Conservation (phyloP, 495 filamentous ascomycete species). For the Podospora comata region DNA sequence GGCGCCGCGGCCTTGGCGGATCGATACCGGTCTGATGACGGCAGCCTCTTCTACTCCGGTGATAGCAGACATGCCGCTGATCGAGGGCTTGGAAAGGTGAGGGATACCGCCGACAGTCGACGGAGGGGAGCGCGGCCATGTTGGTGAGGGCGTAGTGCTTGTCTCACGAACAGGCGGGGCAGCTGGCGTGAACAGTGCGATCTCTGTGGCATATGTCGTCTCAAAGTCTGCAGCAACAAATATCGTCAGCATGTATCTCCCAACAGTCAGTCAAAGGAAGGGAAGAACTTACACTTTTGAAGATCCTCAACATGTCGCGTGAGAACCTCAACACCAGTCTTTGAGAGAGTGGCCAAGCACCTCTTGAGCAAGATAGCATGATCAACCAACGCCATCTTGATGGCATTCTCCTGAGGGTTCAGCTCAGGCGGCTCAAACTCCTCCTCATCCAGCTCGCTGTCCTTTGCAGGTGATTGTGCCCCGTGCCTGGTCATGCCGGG, state of each 20-base stretch:
- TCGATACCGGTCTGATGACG: slow-evolving; percentile 32
- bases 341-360: slow-evolving; percentile 66
- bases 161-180: slow-evolving; percentile 32
- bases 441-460: slow-evolving; percentile 44
- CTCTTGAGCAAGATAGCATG: slow-evolving; percentile 85
- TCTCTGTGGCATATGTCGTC: slow-evolving; percentile 59
- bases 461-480: slow-evolving; percentile 47
- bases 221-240: slow-evolving; percentile 50
- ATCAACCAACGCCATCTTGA: slow-evolving; percentile 82
- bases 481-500: slow-evolving; percentile 43
- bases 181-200: slow-evolving; percentile 51
- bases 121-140: slow-evolving; percentile 42
- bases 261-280: not conserved
- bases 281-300: slow-evolving; percentile 48
- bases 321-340: slow-evolving; percentile 53
- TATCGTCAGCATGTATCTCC: not conserved
- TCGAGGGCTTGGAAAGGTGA: slow-evolving; percentile 17
- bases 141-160: slow-evolving; percentile 38
- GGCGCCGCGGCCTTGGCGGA: slow-evolving; percentile 41
- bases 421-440: slow-evolving; percentile 51
- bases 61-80: slow-evolving; percentile 13
- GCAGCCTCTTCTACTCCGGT: slow-evolving; percentile 39
- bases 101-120: slow-evolving; percentile 21
- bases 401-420: slow-evolving; percentile 72
- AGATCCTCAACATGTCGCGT: slow-evolving; percentile 42